phyloP scores from a whole-genome alignment of 2,329 filamentous ascomycete species.

The Immersiporthe knoxdaviesiana region DNA sequence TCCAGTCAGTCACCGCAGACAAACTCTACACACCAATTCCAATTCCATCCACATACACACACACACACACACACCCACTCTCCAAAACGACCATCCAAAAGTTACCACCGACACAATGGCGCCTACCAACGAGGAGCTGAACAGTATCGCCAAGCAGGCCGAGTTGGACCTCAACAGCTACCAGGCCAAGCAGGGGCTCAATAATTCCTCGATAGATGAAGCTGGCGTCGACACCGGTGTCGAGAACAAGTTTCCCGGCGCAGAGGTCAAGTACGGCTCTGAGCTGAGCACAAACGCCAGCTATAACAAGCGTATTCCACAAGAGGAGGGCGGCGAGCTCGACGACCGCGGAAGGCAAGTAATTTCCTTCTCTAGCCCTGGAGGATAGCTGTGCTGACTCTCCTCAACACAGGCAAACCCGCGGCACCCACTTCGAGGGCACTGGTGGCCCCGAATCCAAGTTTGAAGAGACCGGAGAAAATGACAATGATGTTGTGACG shows the following conservation, averaged over 20 bases:
- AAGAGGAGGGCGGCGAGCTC: conserved; percentile 48
- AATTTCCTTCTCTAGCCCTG: neutral
- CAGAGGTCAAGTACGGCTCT: conserved; percentile 44
- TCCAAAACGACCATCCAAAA: neutral
- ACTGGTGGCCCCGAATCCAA: conserved; percentile 49
- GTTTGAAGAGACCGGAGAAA: conserved; percentile 41
- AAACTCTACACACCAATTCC: no score
- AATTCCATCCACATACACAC: neutral
- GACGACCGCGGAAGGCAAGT: conserved; percentile 51
- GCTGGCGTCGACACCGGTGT: conserved; percentile 47
- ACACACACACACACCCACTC: neutral
- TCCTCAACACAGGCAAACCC: conserved; percentile 43
- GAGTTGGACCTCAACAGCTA: conserved; percentile 54
- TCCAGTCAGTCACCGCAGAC: neutral
- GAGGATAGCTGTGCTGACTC: conserved; percentile 25
- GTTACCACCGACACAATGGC: conserved; percentile 21
- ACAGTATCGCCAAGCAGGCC: conserved; percentile 49
- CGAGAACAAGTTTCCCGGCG: conserved; percentile 49
- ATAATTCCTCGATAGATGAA: conserved; percentile 45
- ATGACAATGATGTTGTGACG: conserved; percentile 43
- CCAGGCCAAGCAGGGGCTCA: conserved; percentile 51
- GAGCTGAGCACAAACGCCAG: conserved; percentile 50
- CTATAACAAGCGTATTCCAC: conserved; percentile 51
- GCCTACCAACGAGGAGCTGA: conserved; percentile 41
- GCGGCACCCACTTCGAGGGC: conserved; percentile 49